Evolutionary conservation across 805 yeast genomes (phyloP).

Genomic region (Saccharomyces paradoxus): DNA sequence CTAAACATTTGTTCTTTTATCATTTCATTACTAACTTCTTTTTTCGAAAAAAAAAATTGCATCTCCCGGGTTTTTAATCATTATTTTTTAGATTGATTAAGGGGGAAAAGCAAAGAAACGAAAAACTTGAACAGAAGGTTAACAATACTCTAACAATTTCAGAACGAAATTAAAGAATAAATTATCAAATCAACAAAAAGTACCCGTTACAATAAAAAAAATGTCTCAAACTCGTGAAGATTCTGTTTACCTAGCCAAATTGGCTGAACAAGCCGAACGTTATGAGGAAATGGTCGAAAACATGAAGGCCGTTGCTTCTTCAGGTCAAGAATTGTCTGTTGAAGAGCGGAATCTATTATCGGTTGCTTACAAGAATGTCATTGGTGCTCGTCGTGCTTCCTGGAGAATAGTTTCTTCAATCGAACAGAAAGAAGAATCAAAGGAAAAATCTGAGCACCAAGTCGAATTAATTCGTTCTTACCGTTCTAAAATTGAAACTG

Average conservation of each 20-base stretch:
- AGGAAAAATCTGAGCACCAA: slow-evolving; percentile 76
- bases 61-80: neutral
- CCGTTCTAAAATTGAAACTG: slow-evolving; percentile 86
- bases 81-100: neutral
- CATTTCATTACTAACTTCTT: neutral
- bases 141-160: neutral
- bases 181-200: neutral
- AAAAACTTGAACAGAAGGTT: neutral
- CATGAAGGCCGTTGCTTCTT: slow-evolving; percentile 92
- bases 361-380: slow-evolving; percentile 93
- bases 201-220: slow-evolving; percentile 5
- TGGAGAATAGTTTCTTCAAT: slow-evolving; percentile 97
- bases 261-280: slow-evolving; percentile 98
- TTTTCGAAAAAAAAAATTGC: neutral
- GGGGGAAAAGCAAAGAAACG: neutral
- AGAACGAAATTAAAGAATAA: neutral
- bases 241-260: slow-evolving; percentile 92
- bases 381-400: slow-evolving; percentile 96
- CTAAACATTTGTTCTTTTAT: neutral
- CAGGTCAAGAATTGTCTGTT: slow-evolving; percentile 87
- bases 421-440: slow-evolving; percentile 93
- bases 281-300: slow-evolving; percentile 97
- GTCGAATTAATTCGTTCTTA: slow-evolving; percentile 82
- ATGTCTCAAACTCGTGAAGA: slow-evolving; percentile 91
- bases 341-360: slow-evolving; percentile 94